Percentiles rank a stretch among this genome's conserved stretches.
phyloP scores from a whole-genome alignment of 148 eudicot genomes.

The Rhododendron ovatum region DNA sequence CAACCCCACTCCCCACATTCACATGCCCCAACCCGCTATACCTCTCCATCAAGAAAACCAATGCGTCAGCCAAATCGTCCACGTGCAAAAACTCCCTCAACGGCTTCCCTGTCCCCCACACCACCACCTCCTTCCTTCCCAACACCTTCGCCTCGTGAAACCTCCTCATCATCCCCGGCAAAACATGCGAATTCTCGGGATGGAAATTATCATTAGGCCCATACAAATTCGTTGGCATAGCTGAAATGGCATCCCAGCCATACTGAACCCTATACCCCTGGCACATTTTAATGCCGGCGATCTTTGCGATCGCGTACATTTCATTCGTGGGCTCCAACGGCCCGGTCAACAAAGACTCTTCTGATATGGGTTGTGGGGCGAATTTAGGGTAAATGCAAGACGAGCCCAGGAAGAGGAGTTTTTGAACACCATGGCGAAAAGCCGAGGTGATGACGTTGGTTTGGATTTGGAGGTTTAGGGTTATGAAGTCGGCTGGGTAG shows the following conservation, averaged over 20 bases:
- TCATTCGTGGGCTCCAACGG: constrained; percentile 94
- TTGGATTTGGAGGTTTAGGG: constrained; percentile 83
- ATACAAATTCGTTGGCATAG: constrained; percentile 95
- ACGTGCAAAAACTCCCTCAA: constrained; percentile 90
- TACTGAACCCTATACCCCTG: constrained; percentile 62
- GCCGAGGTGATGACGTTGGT: constrained; percentile 84
- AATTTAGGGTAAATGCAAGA: constrained; percentile 97
- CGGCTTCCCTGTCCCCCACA: constrained; percentile 94
- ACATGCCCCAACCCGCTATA: constrained; percentile 83
- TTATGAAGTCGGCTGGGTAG: constrained; percentile 91
- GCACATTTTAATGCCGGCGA: constrained; percentile 92
- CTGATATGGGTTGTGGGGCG: constrained; percentile 90
- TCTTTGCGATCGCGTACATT: constrained; percentile 93
- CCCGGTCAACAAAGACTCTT: constrained; percentile 67
- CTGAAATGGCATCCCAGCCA: constrained; percentile 64
- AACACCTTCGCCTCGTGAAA: constrained; percentile 82
- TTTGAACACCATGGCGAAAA: constrained; percentile 44
- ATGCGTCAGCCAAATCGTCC: constrained; percentile 84
- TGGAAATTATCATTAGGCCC: constrained; percentile 96
- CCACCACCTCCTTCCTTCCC: constrained; percentile 72
- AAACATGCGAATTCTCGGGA: constrained; percentile 90
- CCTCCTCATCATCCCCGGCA: constrained; percentile 83
- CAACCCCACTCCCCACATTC: constrained; percentile 97
- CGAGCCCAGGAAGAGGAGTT: constrained; percentile 82
- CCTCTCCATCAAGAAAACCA: constrained; percentile 68